Conservation (phyloP, 495 filamentous ascomycete genomes). For the Podospora comata region DNA sequence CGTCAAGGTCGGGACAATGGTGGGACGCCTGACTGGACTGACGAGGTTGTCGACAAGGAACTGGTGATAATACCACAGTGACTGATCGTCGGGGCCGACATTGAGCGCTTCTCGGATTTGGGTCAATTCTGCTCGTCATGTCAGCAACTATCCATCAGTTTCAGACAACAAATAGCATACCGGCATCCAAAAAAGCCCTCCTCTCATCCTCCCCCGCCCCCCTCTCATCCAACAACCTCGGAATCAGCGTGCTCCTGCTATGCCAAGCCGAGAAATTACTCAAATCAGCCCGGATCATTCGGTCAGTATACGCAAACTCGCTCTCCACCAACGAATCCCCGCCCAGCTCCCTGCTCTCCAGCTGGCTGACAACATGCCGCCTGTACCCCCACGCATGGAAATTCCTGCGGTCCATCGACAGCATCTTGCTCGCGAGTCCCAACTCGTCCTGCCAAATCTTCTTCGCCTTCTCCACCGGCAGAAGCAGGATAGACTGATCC, state of each 20-base stretch:
- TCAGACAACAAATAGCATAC: conserved; percentile 39
- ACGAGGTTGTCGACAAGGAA: conserved; percentile 66
- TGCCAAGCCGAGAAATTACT: conserved; percentile 99
- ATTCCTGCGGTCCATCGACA: conserved; percentile 80
- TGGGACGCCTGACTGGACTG: conserved; percentile 39
- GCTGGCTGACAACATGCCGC: conserved; percentile 62
- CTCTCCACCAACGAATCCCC: conserved; percentile 63
- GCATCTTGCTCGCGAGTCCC: conserved; percentile 76
- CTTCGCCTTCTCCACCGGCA: conserved; percentile 53
- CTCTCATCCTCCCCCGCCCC: conserved; percentile 59
- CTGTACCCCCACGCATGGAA: conserved; percentile 98
- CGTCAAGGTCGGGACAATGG: conserved; percentile 61
- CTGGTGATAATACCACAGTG: conserved; percentile 94
- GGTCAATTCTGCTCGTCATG: conserved; percentile 55
- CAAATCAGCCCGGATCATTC: conserved; percentile 76
- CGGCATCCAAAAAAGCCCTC: conserved; percentile 67
- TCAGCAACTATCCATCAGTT: neutral
- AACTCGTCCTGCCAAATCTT: conserved; percentile 82
- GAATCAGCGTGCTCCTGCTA: conserved; percentile 77
- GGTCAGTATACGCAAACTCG: conserved; percentile 86
- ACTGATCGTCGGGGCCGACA: conserved; percentile 87
- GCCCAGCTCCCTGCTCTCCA: conserved; percentile 57
- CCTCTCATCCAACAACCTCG: conserved; percentile 66
- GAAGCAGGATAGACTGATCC: conserved; percentile 60
- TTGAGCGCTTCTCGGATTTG: conserved; percentile 72